These are phyloP conservation scores for Purpureocillium takamizusanense DNA, from an alignment of 2,329 filamentous ascomycete genomes.

Conservation along the genomic window DNA sequence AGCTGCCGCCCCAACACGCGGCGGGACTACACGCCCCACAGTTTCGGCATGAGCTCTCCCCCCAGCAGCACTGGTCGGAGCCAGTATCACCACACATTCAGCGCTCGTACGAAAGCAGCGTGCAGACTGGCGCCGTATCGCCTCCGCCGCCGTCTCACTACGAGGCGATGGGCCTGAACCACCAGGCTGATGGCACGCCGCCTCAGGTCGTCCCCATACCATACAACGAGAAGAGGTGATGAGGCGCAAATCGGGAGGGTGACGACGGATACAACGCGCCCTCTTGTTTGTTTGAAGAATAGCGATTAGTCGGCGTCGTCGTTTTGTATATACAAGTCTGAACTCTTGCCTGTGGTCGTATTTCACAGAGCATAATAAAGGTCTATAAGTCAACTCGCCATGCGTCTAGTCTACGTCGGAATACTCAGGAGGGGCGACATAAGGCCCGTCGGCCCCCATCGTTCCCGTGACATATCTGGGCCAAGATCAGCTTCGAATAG, in stretches of 20 bases:
- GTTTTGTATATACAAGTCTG: too few species aligned
- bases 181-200: conserved; percentile 20
- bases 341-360: too few species aligned
- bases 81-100: not conserved
- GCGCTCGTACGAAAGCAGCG: not conserved
- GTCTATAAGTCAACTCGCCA: not conserved
- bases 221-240: conserved; percentile 14
- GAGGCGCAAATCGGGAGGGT: too few species aligned
- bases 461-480: conserved; percentile 33
- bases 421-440: conserved; percentile 24
- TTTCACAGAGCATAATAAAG: not conserved
- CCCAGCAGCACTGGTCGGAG: not conserved
- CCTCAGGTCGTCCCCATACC: conserved; percentile 9
- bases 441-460: conserved; percentile 24
- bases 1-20: conserved; percentile 1
- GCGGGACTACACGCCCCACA: not conserved
- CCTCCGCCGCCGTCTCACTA: conserved; percentile 15
- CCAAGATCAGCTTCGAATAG: too few species aligned
- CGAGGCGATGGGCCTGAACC: conserved; percentile 19
- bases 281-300: too few species aligned
- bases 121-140: not conserved
- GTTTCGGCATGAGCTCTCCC: not conserved
- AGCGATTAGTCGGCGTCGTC: too few species aligned
- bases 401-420: conserved; percentile 20
- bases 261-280: too few species aligned